Evolutionary conservation across 1,284 basidiomycete genomes (phyloP), one percentile per base, ranked within the genome.

Genomic region (Microbotryum scabiosae): DNA sequence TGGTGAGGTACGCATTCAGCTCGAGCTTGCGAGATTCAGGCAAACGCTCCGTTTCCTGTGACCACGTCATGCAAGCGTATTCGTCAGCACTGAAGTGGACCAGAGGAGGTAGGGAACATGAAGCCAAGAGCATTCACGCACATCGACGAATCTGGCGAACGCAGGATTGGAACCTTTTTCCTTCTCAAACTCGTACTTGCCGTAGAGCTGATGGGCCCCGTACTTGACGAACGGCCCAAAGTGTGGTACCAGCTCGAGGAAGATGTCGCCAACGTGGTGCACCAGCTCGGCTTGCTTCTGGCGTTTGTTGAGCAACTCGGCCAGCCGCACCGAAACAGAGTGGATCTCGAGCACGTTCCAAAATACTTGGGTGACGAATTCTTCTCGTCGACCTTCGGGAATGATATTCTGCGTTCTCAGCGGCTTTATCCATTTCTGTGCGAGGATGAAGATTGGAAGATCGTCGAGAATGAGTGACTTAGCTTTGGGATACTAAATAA

Each of bases 171-270:
- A 81, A 56, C 82, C 84, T 80, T 97, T 97, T 79, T 98, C 96
- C 80, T 92, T 94, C 79, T 98, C 96, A 74, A 98, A 97, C 77
- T 97, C 91, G 75, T 92, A 97, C 76, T 98, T 98, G 23, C 94
- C 96, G 74, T 96, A 97, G 60, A 97, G 79, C 75, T 98, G 96
- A 75, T 98, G 93, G 9, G 92, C 86, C 50, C 96, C 96, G 72
- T 98, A 99, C 51, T 84, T 84, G 56, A 98, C 92, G 72, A 97
- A 98, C 2, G 92, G 91, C 21, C 80, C 82, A 73, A 98, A 97
- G 73, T 88, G 82, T 1, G 90, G 90, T 2, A 94, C 89, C 44
- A 84, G 79, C 55, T 97, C 94, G 59, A 92, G 76, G 52, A 97
- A 83, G 63, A 98, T 85, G 76, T 99, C 96, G 0, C 90, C 90